phyloP scores from a whole-genome alignment of 2,329 filamentous ascomycete genomes.

The Verticillium albo-atrum region DNA sequence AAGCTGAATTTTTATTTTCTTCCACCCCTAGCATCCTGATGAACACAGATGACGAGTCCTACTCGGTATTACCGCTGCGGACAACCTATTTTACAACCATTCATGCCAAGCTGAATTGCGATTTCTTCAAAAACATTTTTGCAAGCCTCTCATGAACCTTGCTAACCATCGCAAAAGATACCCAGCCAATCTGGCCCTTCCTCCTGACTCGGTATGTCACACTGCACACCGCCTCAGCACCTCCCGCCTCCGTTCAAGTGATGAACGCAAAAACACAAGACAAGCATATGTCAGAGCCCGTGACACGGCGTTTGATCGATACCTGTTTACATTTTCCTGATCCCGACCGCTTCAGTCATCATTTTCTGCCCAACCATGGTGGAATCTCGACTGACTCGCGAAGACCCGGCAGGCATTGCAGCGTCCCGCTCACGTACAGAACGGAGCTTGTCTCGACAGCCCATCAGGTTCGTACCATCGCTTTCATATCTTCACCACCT shows the following conservation, averaged over 20 bases:
- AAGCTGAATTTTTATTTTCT: constrained; percentile 11
- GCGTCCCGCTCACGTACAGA: background rate
- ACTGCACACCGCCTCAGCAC: background rate
- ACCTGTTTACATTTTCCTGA: constrained; percentile 2
- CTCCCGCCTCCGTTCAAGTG: constrained; percentile 10
- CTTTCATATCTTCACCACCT: background rate
- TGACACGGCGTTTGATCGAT: constrained; percentile 10
- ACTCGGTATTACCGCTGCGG: constrained; percentile 57
- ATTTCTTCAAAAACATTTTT: background rate
- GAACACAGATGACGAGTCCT: constrained; percentile 61
- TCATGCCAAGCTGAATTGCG: constrained; percentile 49
- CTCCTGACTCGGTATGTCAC: background rate
- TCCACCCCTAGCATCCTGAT: constrained; percentile 26
- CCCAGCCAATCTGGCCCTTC: constrained; percentile 6
- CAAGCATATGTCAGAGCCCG: constrained; percentile 18
- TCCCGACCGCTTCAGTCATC: background rate
- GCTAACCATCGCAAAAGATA: constrained; percentile 10
- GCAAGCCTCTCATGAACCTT: constrained; percentile 4
- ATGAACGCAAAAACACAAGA: constrained; percentile 16
- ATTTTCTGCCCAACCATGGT: background rate
- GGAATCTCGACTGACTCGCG: background rate
- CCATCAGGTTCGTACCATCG: background rate
- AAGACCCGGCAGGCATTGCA: background rate
- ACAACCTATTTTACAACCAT: constrained; percentile 52
- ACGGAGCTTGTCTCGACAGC: background rate